A percentile compares a stretch with the other conserved stretches of the same genome.
phyloP scores from a whole-genome alignment of 345 rosid species.

The Populus davidiana region DNA sequence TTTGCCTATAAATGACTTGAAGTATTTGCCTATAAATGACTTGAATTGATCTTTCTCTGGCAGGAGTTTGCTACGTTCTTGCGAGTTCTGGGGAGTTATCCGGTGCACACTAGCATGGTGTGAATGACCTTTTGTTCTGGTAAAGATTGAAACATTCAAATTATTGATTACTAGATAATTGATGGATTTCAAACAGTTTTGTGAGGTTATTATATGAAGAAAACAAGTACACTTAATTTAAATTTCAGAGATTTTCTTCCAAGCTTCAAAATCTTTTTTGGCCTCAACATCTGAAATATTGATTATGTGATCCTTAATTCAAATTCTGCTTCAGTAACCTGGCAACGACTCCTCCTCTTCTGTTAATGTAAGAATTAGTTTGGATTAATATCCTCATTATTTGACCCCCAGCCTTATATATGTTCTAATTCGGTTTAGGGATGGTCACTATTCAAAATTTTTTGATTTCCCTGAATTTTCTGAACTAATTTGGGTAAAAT shows the following conservation, averaged over 20 bases:
- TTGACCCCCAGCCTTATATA: background rate
- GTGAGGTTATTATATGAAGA: background rate
- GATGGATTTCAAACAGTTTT: background rate
- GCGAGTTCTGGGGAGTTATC: slow-evolving; percentile 97
- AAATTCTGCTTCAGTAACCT: background rate
- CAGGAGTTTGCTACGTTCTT: slow-evolving; percentile 96
- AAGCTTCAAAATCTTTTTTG: background rate
- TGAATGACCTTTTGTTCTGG: slow-evolving; percentile 26
- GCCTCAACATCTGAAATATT: background rate
- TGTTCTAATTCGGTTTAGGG: too few relatives aligned
- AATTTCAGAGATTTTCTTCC: background rate
- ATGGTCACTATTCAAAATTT: too few relatives aligned
- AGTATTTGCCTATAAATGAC: background rate
- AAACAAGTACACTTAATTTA: too few relatives aligned
- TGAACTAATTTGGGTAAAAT: too few relatives aligned
- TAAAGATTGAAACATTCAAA: background rate
- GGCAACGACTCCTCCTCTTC: background rate
- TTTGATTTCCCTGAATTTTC: too few relatives aligned
- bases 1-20: background rate
- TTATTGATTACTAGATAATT: background rate
- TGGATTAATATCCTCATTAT: background rate
- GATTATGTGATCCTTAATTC: background rate
- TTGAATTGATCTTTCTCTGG: slow-evolving; percentile 8
- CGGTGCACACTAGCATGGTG: slow-evolving; percentile 71
- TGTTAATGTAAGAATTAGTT: background rate